These are phyloP conservation scores for Kuraishia cidri DNA, from an alignment of 805 yeast species.

Conservation along the genomic window DNA sequence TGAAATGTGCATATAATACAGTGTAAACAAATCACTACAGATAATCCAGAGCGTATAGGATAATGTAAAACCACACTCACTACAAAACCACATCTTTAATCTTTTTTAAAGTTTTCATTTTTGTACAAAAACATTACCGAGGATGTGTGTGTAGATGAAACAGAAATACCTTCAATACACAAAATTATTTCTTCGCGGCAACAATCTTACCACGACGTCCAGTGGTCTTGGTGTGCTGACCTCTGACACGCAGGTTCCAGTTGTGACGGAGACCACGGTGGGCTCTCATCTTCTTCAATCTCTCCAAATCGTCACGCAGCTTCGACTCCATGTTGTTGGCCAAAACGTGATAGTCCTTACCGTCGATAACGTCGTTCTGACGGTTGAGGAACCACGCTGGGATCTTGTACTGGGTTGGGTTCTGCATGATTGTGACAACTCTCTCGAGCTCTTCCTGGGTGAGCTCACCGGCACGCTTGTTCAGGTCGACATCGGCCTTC, in stretches of 20 bases:
- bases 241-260: slow-evolving; percentile 99
- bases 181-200: slow-evolving; percentile 4
- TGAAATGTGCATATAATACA: too few species aligned
- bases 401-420: slow-evolving; percentile 98
- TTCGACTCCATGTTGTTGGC: slow-evolving; percentile 99
- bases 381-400: slow-evolving; percentile 99
- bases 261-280: slow-evolving; percentile 99
- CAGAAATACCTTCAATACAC: too few species aligned
- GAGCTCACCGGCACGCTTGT: slow-evolving; percentile 99
- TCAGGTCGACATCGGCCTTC: slow-evolving; percentile 98
- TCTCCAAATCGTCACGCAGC: slow-evolving; percentile 99
- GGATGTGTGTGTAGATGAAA: too few species aligned
- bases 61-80: too few species aligned
- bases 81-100: too few species aligned
- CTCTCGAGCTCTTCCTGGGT: slow-evolving; percentile 99
- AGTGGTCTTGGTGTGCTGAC: slow-evolving; percentile 99
- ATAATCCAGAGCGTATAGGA: too few species aligned
- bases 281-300: slow-evolving; percentile 99
- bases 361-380: slow-evolving; percentile 97
- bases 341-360: slow-evolving; percentile 98
- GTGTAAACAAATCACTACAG: too few species aligned
- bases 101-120: too few species aligned
- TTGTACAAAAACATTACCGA: too few species aligned
- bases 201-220: slow-evolving; percentile 83
- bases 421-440: slow-evolving; percentile 99